These are phyloP conservation scores for Acrocalymma vagum DNA, from an alignment of 2,329 filamentous ascomycete species.

Conservation along the genomic window DNA sequence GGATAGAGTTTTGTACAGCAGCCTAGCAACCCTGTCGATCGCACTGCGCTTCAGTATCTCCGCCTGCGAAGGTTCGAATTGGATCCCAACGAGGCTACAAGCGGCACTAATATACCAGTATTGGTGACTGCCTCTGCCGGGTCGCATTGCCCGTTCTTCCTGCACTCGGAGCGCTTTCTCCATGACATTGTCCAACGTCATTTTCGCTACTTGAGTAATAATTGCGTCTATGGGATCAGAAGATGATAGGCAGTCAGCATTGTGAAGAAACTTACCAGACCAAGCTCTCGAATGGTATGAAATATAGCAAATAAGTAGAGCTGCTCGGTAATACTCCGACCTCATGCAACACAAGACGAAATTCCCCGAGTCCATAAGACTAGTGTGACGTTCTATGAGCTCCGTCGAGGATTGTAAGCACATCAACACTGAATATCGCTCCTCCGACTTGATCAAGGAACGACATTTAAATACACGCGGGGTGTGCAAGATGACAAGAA, in stretches of 20 bases:
- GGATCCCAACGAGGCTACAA: conserved; percentile 36
- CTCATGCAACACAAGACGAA: conserved; percentile 24
- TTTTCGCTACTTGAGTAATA: conserved; percentile 15
- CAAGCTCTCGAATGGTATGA: conserved; percentile 20
- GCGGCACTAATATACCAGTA: conserved; percentile 47
- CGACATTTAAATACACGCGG: conserved; percentile 6
- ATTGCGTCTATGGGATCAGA: conserved; percentile 13
- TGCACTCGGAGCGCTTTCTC: conserved; percentile 40
- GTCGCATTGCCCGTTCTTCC: conserved; percentile 40
- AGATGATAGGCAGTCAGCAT: conserved; percentile 11
- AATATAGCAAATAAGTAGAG: conserved; percentile 26
- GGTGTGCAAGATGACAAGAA: conserved; percentile 30
- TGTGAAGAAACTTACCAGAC: conserved; percentile 3
- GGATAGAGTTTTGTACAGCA: conserved; percentile 27
- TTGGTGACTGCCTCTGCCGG: conserved; percentile 45
- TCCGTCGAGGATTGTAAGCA: conserved; percentile 16
- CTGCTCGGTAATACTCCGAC: conserved; percentile 28
- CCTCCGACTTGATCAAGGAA: background rate
- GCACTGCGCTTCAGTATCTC: conserved; percentile 31
- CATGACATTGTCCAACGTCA: conserved; percentile 14
- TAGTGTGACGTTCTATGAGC: conserved; percentile 21
- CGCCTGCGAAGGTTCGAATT: conserved; percentile 25
- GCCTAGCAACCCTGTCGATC: conserved; percentile 22
- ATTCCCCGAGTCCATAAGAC: conserved; percentile 16
- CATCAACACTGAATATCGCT: conserved; percentile 18